Base-by-base conservation (phyloP, 225 moss, liverwort and hornwort species). In the Marchantia polymorpha region DNA sequence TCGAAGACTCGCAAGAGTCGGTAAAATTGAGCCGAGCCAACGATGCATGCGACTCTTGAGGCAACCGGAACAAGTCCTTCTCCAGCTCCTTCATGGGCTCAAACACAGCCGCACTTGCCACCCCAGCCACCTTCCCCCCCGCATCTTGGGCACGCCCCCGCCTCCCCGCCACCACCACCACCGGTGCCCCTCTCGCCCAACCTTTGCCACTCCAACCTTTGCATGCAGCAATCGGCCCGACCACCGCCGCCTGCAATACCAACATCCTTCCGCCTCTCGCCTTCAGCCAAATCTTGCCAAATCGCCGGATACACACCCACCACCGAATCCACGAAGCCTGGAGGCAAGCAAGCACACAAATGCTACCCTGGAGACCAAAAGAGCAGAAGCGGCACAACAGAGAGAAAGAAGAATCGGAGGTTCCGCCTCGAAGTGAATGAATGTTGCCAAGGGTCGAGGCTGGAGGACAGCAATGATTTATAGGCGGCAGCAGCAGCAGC, bases 11-110 rank as follows among this genome's bases (percentile, higher is more conserved):
- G 64, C 88, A 87, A 66, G 92, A 81, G 64, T 87, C 16, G 31
- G 82, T 46, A 64, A 85, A 92, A 0, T 88, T 85, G 74, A 90
- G 89, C 2, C 92, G 88, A 30, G 92, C 89, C 72, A 89, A 73
- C 64, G 90, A 92, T 76, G 81, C 80, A 75, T 84, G 75, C 26
- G 77, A 79, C 31, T 84, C 84, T 26, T 83, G 80, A 27, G 89
- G 83, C 17, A 90, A 86, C 79, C 85, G 82, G 12, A 86, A 85
- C 39, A 88, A 78, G 74, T 88, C 88, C 53, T 83, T 88, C 79
- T 90, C 84, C 73, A 92, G 86, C 79, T 90, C 92, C 31, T 12
- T 84, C 12, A 90, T 86, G n/a, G 90, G 89, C 84, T 92, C 90
- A 79, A 92, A 90, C 26, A 92, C 86, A 51, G 89, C 59, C 16